Conservation (phyloP, 352 stramenopile genomes). For the Peronospora destructor region DNA sequence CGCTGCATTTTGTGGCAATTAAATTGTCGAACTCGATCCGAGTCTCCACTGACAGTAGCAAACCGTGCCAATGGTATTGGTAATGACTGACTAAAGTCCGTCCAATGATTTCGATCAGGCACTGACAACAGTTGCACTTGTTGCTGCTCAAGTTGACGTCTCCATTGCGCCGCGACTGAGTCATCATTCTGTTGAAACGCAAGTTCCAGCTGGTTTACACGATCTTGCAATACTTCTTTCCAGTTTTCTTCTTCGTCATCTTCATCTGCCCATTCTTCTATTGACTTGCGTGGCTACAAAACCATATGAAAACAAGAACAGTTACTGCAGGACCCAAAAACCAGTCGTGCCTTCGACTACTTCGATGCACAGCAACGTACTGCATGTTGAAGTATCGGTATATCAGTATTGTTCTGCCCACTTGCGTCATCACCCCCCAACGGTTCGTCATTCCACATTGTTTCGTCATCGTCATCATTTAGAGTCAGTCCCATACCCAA, state of each 20-base stretch:
- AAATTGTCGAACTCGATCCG: conserved; percentile 11
- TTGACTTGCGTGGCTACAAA: conserved; percentile 42
- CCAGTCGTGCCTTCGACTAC: too few relatives aligned
- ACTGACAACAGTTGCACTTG: conserved; percentile 8
- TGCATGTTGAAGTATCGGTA: conserved; percentile 24
- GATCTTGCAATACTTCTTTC: conserved; percentile 72
- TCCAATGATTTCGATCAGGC: conserved; percentile 1
- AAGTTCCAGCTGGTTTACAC: conserved; percentile 69
- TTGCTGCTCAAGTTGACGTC: conserved; percentile 13
- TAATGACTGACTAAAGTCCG: conserved; percentile 20
- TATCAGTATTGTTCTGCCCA: conserved; percentile 14
- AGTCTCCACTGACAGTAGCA: background rate
- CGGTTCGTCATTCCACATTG: conserved; percentile 47
- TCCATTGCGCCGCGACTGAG: conserved; percentile 11
- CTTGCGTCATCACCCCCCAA: conserved; percentile 9
- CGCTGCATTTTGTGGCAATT: conserved; percentile 40
- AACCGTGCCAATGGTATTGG: conserved; percentile 8
- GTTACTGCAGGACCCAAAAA: too few relatives aligned
- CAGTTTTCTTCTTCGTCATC: conserved; percentile 76
- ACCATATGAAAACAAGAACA: conserved; percentile 3
- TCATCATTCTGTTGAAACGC: conserved; percentile 41
- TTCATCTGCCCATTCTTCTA: conserved; percentile 70
- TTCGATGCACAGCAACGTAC: conserved; percentile 6
- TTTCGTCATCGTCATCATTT: conserved; percentile 30
- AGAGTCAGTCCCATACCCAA: conserved; percentile 3